Evolutionary conservation across 257 asterid species (phyloP).

Genomic region (Vinca minor): DNA sequence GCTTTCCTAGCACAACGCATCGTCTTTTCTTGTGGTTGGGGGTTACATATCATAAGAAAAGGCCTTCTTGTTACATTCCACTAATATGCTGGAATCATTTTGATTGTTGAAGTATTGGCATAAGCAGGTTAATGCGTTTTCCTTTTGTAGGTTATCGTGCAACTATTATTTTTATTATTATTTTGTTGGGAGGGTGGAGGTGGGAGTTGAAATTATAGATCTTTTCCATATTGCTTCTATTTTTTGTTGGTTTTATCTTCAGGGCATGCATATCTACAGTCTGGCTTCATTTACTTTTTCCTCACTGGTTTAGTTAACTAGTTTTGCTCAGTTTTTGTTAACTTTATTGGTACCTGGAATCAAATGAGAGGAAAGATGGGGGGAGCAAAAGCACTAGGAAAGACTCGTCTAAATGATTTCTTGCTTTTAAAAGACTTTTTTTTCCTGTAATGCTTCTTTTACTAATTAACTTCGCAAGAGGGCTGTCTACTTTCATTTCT

Average conservation of each 20-base stretch:
- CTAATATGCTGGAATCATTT: neutral
- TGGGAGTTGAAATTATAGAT: neutral
- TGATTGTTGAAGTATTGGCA: neutral
- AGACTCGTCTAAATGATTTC: neutral
- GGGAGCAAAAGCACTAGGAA: neutral
- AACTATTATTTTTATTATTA: too few relatives aligned
- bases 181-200: too few relatives aligned
- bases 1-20: neutral
- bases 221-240: neutral
- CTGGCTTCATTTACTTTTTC: neutral
- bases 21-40: neutral
- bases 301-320: neutral
- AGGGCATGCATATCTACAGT: neutral
- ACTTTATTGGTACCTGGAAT: neutral
- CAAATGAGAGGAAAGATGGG: neutral
- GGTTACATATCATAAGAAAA: neutral
- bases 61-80: neutral
- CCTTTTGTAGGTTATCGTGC: neutral
- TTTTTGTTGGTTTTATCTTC: neutral
- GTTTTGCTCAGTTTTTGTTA: neutral
- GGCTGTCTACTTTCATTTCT: neutral
- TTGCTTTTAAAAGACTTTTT: neutral
- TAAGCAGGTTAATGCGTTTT: neutral
- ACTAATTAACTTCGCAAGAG: neutral
- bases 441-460: neutral